A percentile compares a stretch with the other conserved stretches of the same genome.
phyloP scores from a whole-genome alignment of 306 rosid species.

The Casuarina cunninghamiana region DNA sequence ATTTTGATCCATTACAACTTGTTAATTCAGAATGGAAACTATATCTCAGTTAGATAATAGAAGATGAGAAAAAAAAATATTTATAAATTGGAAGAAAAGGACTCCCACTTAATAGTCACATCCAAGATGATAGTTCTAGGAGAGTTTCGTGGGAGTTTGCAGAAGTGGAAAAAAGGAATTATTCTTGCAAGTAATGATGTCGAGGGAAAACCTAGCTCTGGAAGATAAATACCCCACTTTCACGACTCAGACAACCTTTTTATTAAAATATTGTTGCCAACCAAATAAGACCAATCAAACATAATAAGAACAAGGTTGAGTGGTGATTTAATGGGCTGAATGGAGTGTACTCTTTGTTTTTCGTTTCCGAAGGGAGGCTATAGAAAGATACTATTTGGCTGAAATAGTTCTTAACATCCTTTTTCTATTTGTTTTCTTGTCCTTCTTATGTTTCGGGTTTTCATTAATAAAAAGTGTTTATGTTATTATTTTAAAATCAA shows the following conservation, averaged over 20 bases:
- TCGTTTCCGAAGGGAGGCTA: no score
- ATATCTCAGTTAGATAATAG: no score
- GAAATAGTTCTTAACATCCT: no score
- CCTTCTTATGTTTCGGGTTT: no score
- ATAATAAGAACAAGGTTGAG: background rate
- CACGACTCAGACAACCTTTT: conserved; percentile 17
- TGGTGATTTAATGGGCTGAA: background rate
- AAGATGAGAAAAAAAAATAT: background rate
- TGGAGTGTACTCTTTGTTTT: background rate
- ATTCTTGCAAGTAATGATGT: conserved; percentile 3
- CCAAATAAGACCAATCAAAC: conserved; percentile 7
- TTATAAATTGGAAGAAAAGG: background rate
- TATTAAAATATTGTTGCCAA: background rate
- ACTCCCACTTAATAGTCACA: background rate
- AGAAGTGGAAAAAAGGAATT: background rate
- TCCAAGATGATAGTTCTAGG: background rate
- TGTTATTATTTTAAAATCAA: no score
- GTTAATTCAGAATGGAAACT: no score
- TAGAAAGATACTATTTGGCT: no score
- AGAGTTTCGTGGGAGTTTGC: background rate
- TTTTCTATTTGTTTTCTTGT: no score
- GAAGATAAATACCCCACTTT: conserved; percentile 1
- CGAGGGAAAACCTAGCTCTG: conserved; percentile 11
- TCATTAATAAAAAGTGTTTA: no score
- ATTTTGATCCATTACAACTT: no score